Percentiles rank a stretch among this genome's conserved stretches.
phyloP scores from a whole-genome alignment of 2,329 filamentous ascomycete species.

The Fusarium subtropicale region DNA sequence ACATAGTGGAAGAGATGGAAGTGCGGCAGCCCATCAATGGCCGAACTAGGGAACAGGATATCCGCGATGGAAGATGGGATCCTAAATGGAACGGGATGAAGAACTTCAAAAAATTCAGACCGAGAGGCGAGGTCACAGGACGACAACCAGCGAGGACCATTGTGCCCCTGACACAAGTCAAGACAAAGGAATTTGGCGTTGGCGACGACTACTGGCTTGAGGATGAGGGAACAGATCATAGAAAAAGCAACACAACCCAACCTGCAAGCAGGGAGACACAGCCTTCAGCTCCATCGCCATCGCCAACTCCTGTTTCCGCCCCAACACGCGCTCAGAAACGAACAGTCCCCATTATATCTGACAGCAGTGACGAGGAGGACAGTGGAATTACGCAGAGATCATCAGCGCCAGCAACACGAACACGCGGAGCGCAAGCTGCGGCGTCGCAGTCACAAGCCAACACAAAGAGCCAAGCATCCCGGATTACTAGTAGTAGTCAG shows the following conservation, averaged over 20 bases:
- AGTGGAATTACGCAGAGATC: conserved; percentile 15
- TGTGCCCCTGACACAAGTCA: conserved; percentile 77
- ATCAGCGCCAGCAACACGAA: conserved; percentile 32
- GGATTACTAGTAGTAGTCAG: conserved; percentile 45
- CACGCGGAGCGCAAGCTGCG: conserved; percentile 40
- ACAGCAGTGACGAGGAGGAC: conserved; percentile 53
- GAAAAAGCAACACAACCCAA: conserved; percentile 47
- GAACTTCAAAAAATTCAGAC: conserved; percentile 92
- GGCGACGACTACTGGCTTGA: conserved; percentile 83
- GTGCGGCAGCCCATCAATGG: conserved; percentile 58
- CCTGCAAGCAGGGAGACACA: conserved; percentile 40
- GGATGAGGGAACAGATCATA: conserved; percentile 54
- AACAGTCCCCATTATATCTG: conserved; percentile 49
- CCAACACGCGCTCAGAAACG: conserved; percentile 28
- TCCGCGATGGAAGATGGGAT: conserved; percentile 76
- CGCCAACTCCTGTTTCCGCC: conserved; percentile 12
- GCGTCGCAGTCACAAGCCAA: conserved; percentile 47
- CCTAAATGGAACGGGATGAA: conserved; percentile 92
- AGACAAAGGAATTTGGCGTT: conserved; percentile 77
- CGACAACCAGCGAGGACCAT: conserved; percentile 66
- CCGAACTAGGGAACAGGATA: conserved; percentile 60
- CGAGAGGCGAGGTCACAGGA: conserved; percentile 62
- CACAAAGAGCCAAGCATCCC: conserved; percentile 47
- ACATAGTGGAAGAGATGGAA: conserved; percentile 81
- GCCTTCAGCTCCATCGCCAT: conserved; percentile 17